A percentile compares a stretch with the other conserved stretches of the same genome.
These are phyloP conservation scores for Leccinum fallax DNA, from an alignment of 1,284 basidiomycete species.

Conservation along the genomic window DNA sequence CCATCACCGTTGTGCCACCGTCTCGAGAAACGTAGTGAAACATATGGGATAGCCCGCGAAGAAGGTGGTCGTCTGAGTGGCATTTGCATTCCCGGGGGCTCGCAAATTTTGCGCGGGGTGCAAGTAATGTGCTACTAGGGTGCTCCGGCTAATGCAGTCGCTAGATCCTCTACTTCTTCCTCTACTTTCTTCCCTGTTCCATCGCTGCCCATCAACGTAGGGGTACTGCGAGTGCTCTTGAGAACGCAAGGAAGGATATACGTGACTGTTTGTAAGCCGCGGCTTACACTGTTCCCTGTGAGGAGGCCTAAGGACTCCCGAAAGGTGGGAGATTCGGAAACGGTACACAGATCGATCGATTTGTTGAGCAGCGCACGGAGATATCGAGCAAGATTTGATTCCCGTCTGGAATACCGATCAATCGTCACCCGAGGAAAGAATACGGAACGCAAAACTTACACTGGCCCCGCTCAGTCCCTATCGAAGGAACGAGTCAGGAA, in stretches of 20 bases:
- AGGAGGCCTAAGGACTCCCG: conserved; percentile 22
- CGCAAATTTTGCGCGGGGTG: conserved; percentile 8
- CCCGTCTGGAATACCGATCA: conserved; percentile 36
- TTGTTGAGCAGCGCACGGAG: conserved; percentile 73
- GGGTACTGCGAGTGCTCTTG: conserved; percentile 51
- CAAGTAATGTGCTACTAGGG: conserved; percentile 34
- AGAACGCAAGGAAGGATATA: conserved; percentile 77
- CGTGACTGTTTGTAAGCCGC: conserved; percentile 51
- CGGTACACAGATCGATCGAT: conserved; percentile 85
- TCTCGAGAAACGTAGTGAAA: conserved; percentile 72
- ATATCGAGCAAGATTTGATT: conserved; percentile 83
- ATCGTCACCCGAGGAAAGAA: background rate
- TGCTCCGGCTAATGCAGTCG: conserved; percentile 13
- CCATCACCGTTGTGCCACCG: conserved; percentile 83
- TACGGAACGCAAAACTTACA: conserved; percentile 47
- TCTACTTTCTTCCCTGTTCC: conserved; percentile 36
- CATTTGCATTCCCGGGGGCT: conserved; percentile 25
- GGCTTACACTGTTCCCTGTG: conserved; percentile 22
- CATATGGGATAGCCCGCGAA: conserved; percentile 88
- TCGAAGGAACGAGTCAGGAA: conserved; percentile 52
- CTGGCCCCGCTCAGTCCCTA: conserved; percentile 57
- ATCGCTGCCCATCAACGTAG: conserved; percentile 37
- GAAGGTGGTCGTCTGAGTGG: conserved; percentile 75
- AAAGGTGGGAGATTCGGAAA: conserved; percentile 50
- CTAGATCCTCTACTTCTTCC: conserved; percentile 26